phyloP scores from a whole-genome alignment of 352 stramenopile genomes.

The Phytopythium montanum region DNA sequence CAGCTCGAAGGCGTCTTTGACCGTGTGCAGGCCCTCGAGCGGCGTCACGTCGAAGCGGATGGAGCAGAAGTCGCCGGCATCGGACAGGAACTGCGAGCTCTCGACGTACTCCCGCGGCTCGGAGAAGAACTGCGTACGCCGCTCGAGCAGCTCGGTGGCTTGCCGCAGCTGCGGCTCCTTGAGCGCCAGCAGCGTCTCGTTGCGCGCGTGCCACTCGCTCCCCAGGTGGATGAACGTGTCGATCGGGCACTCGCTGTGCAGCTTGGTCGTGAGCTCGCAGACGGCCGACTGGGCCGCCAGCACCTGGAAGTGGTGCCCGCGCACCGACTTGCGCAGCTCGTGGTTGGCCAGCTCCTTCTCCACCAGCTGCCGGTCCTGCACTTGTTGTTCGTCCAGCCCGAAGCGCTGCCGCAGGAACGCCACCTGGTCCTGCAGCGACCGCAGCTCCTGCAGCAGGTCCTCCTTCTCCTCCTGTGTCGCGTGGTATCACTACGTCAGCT shows the following conservation, averaged over 20 bases:
- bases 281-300: constrained; percentile 31
- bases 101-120: constrained; percentile 25
- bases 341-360: constrained; percentile 29
- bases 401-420: constrained; percentile 23
- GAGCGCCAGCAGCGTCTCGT: constrained; percentile 22
- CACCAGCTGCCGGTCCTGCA: constrained; percentile 19
- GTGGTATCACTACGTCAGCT: too few species aligned
- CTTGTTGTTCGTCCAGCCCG: constrained; percentile 24
- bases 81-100: constrained; percentile 41
- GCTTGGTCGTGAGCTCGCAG: constrained; percentile 24
- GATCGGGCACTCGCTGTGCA: constrained; percentile 27
- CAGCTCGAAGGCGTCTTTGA: constrained; percentile 31
- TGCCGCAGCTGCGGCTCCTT: constrained; percentile 35
- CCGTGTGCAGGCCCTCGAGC: constrained; percentile 21
- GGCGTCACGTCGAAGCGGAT: constrained; percentile 37
- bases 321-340: constrained; percentile 26
- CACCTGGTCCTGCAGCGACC: constrained; percentile 28
- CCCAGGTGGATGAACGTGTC: constrained; percentile 44
- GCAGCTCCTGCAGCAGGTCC: constrained; percentile 29
- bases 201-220: constrained; percentile 20
- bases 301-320: constrained; percentile 28
- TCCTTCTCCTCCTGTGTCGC: constrained; percentile 30
- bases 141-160: constrained; percentile 34
- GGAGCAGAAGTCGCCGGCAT: constrained; percentile 35
- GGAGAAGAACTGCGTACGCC: constrained; percentile 40